phyloP scores from a whole-genome alignment of 768 basidiomycete species.

The Tulasnella sp. region DNA sequence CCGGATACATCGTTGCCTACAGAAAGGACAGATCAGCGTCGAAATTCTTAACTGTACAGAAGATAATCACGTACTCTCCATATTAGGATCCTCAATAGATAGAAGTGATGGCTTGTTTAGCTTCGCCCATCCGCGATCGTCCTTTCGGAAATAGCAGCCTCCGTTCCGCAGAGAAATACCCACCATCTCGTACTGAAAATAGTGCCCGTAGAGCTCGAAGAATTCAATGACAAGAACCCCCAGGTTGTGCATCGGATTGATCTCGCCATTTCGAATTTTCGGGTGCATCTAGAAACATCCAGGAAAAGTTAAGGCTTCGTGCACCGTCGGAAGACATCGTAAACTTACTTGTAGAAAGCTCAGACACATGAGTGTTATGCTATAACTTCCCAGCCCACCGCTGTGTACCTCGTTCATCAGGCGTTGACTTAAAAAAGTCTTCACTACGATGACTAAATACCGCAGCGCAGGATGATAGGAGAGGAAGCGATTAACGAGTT shows the following conservation, averaged over 20 bases:
- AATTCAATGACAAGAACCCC: conserved; percentile 96
- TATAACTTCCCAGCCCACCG: conserved; percentile 89
- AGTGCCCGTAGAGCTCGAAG: conserved; percentile 86
- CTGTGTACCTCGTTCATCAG: conserved; percentile 98
- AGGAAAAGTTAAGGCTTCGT: background rate
- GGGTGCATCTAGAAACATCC: conserved; percentile 64
- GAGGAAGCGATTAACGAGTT: conserved; percentile 72
- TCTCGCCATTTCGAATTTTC: conserved; percentile 77
- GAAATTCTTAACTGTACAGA: conserved; percentile 3
- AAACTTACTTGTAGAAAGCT: conserved; percentile 74
- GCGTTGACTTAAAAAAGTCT: conserved; percentile 79
- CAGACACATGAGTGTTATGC: conserved; percentile 84
- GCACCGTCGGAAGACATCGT: background rate
- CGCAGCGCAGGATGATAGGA: conserved; percentile 67
- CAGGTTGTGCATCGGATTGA: conserved; percentile 76
- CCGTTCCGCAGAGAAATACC: conserved; percentile 83
- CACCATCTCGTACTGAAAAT: conserved; percentile 83
- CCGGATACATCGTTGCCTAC: conserved; percentile 87
- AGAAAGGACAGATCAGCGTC: background rate
- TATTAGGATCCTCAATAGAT: conserved; percentile 84
- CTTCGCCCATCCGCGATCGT: conserved; percentile 69
- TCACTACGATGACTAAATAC: conserved; percentile 76
- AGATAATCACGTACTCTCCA: conserved; percentile 54
- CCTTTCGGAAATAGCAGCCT: conserved; percentile 81
- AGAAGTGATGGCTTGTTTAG: conserved; percentile 45